These are phyloP conservation scores for Aspergillus indologenus DNA, from an alignment of 495 filamentous ascomycete species.

Conservation along the genomic window DNA sequence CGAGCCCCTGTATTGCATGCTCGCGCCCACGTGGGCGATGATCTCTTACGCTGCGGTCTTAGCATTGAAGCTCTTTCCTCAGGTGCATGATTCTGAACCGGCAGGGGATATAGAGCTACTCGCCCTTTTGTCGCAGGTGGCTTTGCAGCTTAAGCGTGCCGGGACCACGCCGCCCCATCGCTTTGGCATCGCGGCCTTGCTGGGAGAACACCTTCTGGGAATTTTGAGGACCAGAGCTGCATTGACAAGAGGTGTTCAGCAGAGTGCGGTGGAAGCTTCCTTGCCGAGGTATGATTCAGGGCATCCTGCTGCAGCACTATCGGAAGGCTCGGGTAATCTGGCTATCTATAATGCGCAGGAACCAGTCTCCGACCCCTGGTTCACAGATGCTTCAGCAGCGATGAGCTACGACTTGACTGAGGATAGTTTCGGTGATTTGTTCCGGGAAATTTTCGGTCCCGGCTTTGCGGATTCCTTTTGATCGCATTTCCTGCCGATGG, in stretches of 20 bases:
- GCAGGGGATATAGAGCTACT: conserved; percentile 24
- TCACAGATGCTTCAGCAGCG: conserved; percentile 13
- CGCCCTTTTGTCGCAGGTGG: conserved; percentile 22
- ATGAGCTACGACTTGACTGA: conserved; percentile 12
- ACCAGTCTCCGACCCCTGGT: conserved; percentile 19
- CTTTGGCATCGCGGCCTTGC: conserved; percentile 27
- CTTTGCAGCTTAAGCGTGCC: conserved; percentile 23
- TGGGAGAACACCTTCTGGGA: conserved; percentile 25
- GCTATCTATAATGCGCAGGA: neutral
- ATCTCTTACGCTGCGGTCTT: conserved; percentile 28
- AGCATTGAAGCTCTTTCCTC: conserved; percentile 22
- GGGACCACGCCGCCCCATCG: conserved; percentile 26
- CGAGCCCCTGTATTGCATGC: conserved; percentile 30
- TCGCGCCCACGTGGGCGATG: conserved; percentile 35
- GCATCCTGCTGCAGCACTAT: neutral
- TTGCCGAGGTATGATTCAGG: neutral
- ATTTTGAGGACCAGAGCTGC: conserved; percentile 19
- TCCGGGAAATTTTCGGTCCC: conserved; percentile 26
- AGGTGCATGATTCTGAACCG: conserved; percentile 11
- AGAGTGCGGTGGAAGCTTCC: neutral
- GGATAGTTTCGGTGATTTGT: conserved; percentile 24
- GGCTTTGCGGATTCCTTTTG: conserved; percentile 21
- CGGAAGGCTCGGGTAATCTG: neutral
- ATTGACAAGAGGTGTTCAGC: neutral
- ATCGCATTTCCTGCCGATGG: neutral